Conservation (phyloP, 768 basidiomycete genomes). For the Psilocybe tampanensis region DNA sequence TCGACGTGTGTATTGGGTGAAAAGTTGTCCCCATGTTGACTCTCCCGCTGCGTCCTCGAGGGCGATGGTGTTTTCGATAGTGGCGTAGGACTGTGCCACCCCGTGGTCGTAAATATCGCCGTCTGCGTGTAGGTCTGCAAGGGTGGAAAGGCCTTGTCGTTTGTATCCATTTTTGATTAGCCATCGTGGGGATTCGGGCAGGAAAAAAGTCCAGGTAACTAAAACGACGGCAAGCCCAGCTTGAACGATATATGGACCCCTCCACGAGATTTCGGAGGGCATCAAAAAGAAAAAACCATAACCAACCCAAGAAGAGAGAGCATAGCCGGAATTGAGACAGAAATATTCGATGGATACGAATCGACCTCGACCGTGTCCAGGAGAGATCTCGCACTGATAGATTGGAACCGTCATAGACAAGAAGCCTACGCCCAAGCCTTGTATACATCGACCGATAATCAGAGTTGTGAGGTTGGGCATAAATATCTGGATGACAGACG, state of each 20-base stretch:
- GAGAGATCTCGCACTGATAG: constrained; percentile 51
- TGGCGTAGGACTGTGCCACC: constrained; percentile 49
- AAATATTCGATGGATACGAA: constrained; percentile 58
- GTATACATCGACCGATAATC: constrained; percentile 46
- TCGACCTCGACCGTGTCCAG: constrained; percentile 49
- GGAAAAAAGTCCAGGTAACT: constrained; percentile 46
- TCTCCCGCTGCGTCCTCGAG: constrained; percentile 31
- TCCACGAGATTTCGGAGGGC: constrained; percentile 53
- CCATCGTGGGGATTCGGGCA: constrained; percentile 58
- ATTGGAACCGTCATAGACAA: constrained; percentile 54
- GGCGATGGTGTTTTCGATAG: constrained; percentile 36
- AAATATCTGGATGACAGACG: constrained; percentile 52
- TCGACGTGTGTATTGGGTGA: constrained; percentile 52
- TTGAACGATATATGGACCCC: constrained; percentile 58
- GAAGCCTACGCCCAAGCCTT: constrained; percentile 51
- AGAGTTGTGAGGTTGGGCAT: constrained; percentile 44
- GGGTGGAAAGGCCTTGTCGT: constrained; percentile 48
- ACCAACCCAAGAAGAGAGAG: constrained; percentile 49
- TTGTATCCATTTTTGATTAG: constrained; percentile 55
- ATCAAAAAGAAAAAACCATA: constrained; percentile 49
- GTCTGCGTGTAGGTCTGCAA: constrained; percentile 59
- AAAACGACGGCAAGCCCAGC: constrained; percentile 50
- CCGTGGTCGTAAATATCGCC: constrained; percentile 46
- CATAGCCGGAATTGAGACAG: constrained; percentile 53
- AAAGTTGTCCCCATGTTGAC: constrained; percentile 49